These are phyloP conservation scores for Lumnitzera racemosa DNA, from an alignment of 345 rosid genomes.

Conservation along the genomic window DNA sequence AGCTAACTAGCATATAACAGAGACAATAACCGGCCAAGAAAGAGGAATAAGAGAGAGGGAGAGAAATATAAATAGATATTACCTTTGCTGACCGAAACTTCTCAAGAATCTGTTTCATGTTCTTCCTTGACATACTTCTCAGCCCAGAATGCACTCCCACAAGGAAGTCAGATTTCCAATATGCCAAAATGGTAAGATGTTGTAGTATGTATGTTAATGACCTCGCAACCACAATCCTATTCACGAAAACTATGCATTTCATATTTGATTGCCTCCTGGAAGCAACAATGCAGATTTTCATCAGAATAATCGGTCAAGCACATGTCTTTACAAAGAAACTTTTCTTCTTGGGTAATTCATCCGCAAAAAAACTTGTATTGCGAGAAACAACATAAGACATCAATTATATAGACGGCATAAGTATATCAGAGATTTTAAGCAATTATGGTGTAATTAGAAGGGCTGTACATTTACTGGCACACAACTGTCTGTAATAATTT, in stretches of 20 bases:
- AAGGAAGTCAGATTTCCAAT: slow-evolving; percentile 86
- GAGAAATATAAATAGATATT: slow-evolving; percentile 2
- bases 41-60: neutral
- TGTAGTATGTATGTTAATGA: slow-evolving; percentile 62
- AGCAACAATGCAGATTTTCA: slow-evolving; percentile 13
- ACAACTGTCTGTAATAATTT: too few species aligned
- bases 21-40: neutral
- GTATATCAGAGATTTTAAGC: too few species aligned
- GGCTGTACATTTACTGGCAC: too few species aligned
- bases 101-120: slow-evolving; percentile 57
- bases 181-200: slow-evolving; percentile 46
- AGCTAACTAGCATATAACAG: too few species aligned
- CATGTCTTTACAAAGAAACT: neutral
- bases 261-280: slow-evolving; percentile 69
- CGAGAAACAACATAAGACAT: too few species aligned
- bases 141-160: slow-evolving; percentile 82
- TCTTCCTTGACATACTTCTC: slow-evolving; percentile 69
- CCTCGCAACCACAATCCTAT: slow-evolving; percentile 83
- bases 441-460: too few species aligned
- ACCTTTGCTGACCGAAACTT: slow-evolving; percentile 79
- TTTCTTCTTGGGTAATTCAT: too few species aligned
- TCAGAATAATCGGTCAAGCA: slow-evolving; percentile 5
- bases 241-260: slow-evolving; percentile 89
- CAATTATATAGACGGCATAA: too few species aligned
- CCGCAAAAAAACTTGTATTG: too few species aligned